Base-by-base conservation (phyloP, 73 alveolate species). In the Paraurostyla sp. region DNA sequence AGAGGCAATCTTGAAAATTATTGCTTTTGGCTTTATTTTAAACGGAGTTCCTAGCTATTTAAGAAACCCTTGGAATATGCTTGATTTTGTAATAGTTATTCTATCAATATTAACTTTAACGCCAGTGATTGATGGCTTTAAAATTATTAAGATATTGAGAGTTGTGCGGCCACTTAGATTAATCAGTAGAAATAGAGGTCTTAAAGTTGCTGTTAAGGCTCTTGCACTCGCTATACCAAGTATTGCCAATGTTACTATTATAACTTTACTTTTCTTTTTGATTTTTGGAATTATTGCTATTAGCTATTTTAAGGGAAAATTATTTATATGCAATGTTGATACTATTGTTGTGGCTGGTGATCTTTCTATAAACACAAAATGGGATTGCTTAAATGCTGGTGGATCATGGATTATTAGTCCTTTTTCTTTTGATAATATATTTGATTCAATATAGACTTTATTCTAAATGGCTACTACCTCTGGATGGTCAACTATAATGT, bases 401-500 rank as follows among this genome's bases (percentile, higher is more conserved):
- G 92, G 86, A 43, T 58, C 76, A 27, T 83, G 92, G 92, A 9
- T 30, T 43, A 83, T 40, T 42, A 30, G 57, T 15, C 45, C 49
- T 0, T 59, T 11, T 20, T 27, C 48, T 11, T 83, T 83, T 38
- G 92, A 83, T 49, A 56, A 60, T 33, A 62, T 83, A 25, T 30
- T 57, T 16, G 76, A 83, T 27, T 36, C 92, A 0, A 25, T 41
- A 3, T 33, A 35, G 22, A 81, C 91, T 32, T 29, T 83, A 48
- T 65, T 83, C 38, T 41, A 83, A 29, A 83, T 65, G 84, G 6
- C 73, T 30, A 83, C 76, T 62, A 42, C 85, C 13, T 45, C 63
- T 41, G 92, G 76, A 0, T 83, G 92, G 92, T 58, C 62, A 7
- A 62, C 76, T 20, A 45, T 63, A n/a, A 83, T 83, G 92, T 63